Evolutionary conservation across 2,329 filamentous ascomycete genomes (phyloP), one percentile per base, ranked within the genome.

Genomic region (Verticillium tricorpus): DNA sequence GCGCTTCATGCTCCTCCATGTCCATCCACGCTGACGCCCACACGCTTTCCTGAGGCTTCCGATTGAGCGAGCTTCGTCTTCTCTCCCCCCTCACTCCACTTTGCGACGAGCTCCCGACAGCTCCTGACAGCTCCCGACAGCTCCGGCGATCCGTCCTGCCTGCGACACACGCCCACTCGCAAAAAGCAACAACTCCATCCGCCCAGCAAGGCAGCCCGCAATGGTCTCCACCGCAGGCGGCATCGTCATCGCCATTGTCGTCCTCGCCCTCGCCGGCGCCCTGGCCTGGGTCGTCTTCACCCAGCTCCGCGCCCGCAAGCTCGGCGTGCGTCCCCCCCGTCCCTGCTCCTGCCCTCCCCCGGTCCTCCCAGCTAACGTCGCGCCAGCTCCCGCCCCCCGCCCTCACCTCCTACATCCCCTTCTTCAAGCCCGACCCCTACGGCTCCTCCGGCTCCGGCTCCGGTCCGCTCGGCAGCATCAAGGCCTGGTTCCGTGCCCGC

Each of bases 241-340:
- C 65, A 86, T 93, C 77, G 83, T 93, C 73, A 87, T 96, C 72
- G 82, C 92, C 70, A 74, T 94, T 70, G 69, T 92, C 67, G 77
- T 92, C 68, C 73, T 91, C 69, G 71, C 86, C 60, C 63, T 89
- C 61, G 74, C 80, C 61, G 85, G 76, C 31, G 86, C 78, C 62
- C 75, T 83, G 61, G 87, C 83, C 70, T 94, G 89, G 87, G 78
- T 92, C 63, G 75, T 87, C 70, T 93, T 88, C 71, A 87, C 88
- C 34, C 89, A 91, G 70, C 80, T 89, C 68, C 89, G 89, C 69
- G 91, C 91, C 58, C 83, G 87, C 64, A 85, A 86, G 71, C 83
- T 93, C 61, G 92, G 92, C 28, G 85, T 86, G 79, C 67, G 84
- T 80, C 61, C 62, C 61, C 62, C 61, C 45, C 59, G n/a, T n/a